Evolutionary conservation across 176 grass and related monocot genomes (phyloP).

Genomic region (Rhynchospora pubera): DNA sequence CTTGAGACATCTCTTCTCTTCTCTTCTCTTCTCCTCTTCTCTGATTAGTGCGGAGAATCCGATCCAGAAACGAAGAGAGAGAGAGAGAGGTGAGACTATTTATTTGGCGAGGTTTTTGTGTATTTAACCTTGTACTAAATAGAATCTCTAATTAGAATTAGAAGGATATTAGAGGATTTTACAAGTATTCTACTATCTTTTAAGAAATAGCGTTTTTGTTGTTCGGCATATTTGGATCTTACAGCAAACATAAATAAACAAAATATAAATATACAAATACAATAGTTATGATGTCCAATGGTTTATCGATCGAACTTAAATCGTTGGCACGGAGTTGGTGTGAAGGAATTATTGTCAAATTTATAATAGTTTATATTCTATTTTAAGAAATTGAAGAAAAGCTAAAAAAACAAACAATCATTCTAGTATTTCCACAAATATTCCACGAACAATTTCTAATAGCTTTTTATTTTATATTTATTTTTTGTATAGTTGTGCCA

Average conservation of each 20-base stretch:
- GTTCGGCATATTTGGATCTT: not conserved
- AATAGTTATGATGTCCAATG: not conserved
- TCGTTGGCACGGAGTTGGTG: not conserved
- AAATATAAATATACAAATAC: no score
- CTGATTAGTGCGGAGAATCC: constrained; percentile 35
- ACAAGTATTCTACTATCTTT: not conserved
- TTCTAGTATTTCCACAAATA: not conserved
- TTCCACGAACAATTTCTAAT: no score
- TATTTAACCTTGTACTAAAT: not conserved
- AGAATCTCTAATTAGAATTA: not conserved
- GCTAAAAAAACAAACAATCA: not conserved
- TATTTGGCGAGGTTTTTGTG: not conserved
- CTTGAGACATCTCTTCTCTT: constrained; percentile 67
- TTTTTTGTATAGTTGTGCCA: not conserved
- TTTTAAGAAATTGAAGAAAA: not conserved
- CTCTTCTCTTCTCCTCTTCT: no score
- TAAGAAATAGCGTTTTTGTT: not conserved
- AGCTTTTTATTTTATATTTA: not conserved
- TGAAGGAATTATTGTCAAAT: not conserved
- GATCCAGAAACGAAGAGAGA: constrained; percentile 6
- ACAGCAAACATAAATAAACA: no score
- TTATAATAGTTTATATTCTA: not conserved
- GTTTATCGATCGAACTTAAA: not conserved
- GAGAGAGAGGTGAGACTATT: not conserved
- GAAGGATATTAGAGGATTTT: not conserved